Base-by-base conservation (phyloP, 805 yeast genomes). In the Wickerhamomyces canadensis region DNA sequence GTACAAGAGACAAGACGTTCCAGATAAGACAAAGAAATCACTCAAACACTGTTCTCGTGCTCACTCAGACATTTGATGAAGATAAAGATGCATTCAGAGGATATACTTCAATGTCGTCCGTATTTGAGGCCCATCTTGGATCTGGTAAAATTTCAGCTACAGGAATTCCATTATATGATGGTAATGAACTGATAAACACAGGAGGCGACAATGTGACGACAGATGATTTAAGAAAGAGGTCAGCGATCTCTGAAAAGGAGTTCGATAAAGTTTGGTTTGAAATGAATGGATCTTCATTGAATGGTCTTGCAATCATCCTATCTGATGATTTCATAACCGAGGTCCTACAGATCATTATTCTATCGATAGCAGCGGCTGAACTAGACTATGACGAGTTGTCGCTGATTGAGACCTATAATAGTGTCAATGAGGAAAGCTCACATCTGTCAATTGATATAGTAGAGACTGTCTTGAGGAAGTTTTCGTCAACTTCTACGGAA, bases 11-110 rank as follows among this genome's bases (percentile, higher is more conserved):
- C 21, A 58, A 66, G 35, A 83, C 95, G 0, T 88, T 76, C 74
- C 65, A 67, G 31, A 49, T 88, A 14, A 68, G 86, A 36, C 89
- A 83, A 51, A 80, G 84, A 65, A 85, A 86, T 54, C 97, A 91
- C 57, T 84, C 96, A 7, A 88, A 91, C 57, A 74, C 91, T 5
- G 79, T 84, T n/a, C 55, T 87, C 47, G 43, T 88, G 17, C 54
- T 76, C 54, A 57, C 57, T 18, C 33, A 39, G 16, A 27, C 19
- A 11, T 56, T 50, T 6, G 54, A 59, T 1, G 51, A 43, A 5
- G 50, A 44, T 6, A 36, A 64, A 1, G 43, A 45, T 12, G 36
- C 36, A 57, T 12, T 58, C 18, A 38, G 66, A 57, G 60, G 68
- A 38, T 49, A 60, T 48, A 38, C 61, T 12, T 47, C 50, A 5